A percentile compares a stretch with the other conserved stretches of the same genome.
Conservation (phyloP, 352 stramenopile species). For the Aphanomyces invadans region DNA sequence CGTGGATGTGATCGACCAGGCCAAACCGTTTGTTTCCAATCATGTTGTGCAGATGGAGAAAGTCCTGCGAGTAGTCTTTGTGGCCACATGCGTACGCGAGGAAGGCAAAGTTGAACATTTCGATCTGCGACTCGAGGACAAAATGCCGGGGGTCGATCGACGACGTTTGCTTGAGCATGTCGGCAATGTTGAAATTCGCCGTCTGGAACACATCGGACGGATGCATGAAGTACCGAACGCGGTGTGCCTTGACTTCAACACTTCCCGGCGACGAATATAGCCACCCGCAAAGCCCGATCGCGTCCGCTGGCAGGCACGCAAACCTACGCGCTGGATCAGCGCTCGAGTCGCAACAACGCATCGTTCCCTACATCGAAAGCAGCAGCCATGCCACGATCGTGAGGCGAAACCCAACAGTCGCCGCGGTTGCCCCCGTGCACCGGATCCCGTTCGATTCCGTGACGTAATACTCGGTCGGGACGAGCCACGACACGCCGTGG, state of each 20-base stretch:
- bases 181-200: conserved; percentile 1
- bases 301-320: conserved; percentile 28
- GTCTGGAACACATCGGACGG: conserved; percentile 31
- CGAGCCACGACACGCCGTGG: conserved; percentile 31
- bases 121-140: conserved; percentile 35
- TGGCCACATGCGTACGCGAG: conserved; percentile 38
- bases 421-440: conserved; percentile 27
- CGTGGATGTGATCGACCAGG: conserved; percentile 33
- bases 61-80: conserved; percentile 31
- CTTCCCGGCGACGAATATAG: background rate
- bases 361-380: conserved; percentile 27
- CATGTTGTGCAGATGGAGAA: conserved; percentile 28
- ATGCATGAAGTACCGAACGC: conserved; percentile 38
- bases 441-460: conserved; percentile 19
- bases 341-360: background rate
- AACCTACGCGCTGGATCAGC: background rate
- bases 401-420: conserved; percentile 32
- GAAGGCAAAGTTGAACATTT: conserved; percentile 42
- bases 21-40: conserved; percentile 29
- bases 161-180: conserved; percentile 30
- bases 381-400: conserved; percentile 32
- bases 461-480: conserved; percentile 29
- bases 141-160: conserved; percentile 31
- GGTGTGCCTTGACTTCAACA: conserved; percentile 7
- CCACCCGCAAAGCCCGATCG: conserved; percentile 27